Conservation (phyloP, 225 moss, liverwort and hornwort genomes). For the Pseudisothecium myosuroides region DNA sequence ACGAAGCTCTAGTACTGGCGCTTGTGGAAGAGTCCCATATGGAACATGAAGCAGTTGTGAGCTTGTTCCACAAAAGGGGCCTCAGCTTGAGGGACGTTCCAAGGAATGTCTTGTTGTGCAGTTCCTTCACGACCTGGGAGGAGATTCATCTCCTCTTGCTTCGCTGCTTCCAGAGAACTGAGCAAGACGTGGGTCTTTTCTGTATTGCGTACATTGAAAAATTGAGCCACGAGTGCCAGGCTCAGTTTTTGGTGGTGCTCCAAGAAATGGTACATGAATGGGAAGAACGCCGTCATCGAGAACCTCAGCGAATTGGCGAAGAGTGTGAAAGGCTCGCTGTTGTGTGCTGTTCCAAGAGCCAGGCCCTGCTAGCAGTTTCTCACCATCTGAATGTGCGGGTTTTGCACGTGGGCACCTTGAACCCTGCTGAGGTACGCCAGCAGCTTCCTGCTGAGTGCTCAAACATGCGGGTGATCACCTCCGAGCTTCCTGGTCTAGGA, state of each 20-base stretch:
- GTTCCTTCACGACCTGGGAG: conserved; percentile 43
- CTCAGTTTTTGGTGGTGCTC: conserved; percentile 29
- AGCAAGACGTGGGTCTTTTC: conserved; percentile 12
- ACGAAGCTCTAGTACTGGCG: conserved; percentile 29
- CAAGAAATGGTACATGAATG: conserved; percentile 34
- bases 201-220: conserved; percentile 50
- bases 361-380: conserved; percentile 29
- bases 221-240: conserved; percentile 34
- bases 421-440: conserved; percentile 10
- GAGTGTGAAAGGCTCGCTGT: conserved; percentile 33
- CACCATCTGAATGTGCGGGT: conserved; percentile 37
- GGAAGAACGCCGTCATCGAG: conserved; percentile 2
- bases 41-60: conserved; percentile 48
- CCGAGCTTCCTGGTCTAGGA: conserved; percentile 45
- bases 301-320: background rate
- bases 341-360: conserved; percentile 51
- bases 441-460: conserved; percentile 42
- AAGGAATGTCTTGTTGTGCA: conserved; percentile 43
- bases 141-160: conserved; percentile 46
- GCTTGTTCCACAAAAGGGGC: conserved; percentile 29
- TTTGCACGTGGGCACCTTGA: conserved; percentile 27
- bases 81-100: conserved; percentile 25
- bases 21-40: conserved; percentile 41
- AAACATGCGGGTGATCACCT: conserved; percentile 39
- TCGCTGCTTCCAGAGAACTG: conserved; percentile 30